Evolutionary conservation across 495 filamentous ascomycete genomes (phyloP).

Genomic region (Penicillium ochrochloron): DNA sequence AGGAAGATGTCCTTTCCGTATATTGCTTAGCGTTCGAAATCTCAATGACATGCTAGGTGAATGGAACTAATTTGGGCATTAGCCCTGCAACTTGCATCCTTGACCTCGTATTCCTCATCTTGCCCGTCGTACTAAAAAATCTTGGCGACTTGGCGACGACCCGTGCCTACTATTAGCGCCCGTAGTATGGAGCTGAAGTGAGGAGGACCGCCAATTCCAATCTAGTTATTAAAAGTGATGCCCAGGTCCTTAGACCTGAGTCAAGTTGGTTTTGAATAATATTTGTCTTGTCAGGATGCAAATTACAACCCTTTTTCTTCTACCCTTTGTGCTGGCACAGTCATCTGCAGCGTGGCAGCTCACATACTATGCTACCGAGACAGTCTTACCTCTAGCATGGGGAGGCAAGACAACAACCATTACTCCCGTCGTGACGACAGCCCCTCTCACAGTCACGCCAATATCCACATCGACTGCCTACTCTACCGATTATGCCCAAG

Average conservation of each 20-base stretch:
- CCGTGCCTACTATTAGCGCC: neutral
- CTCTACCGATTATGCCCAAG: neutral
- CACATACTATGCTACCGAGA: constrained; percentile 3
- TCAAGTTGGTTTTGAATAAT: neutral
- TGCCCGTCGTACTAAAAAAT: neutral
- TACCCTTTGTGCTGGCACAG: neutral
- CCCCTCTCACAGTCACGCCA: neutral
- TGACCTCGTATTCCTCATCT: neutral
- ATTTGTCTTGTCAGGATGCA: neutral
- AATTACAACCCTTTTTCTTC: neutral
- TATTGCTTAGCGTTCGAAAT: neutral
- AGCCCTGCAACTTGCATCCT: neutral
- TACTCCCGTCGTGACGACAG: neutral
- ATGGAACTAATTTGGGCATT: neutral
- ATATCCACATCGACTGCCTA: neutral
- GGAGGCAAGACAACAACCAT: neutral
- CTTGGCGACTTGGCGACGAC: neutral
- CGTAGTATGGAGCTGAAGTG: neutral
- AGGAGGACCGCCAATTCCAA: neutral
- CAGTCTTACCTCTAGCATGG: constrained; percentile 2
- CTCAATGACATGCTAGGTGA: neutral
- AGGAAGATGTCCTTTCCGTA: neutral
- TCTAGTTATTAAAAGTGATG: neutral
- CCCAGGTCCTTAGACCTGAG: neutral
- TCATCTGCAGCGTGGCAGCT: neutral